phyloP scores from a whole-genome alignment of 176 grass and related monocot species.

The Areca catechu region DNA sequence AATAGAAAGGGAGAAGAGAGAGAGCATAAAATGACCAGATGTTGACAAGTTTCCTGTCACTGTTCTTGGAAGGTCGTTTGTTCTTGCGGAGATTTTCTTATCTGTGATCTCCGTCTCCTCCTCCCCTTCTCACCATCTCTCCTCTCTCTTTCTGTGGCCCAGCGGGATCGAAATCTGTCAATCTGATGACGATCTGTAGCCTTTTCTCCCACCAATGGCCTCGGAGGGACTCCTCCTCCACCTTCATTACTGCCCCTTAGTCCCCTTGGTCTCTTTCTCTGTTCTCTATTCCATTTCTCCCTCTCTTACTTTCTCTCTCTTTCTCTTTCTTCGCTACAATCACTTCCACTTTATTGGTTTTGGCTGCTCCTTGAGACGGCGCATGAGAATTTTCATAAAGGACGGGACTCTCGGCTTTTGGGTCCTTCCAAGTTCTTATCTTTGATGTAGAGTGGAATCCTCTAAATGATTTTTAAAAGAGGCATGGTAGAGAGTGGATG shows the following conservation, averaged over 20 bases:
- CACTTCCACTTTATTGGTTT: too few relatives aligned
- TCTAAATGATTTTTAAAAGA: too few relatives aligned
- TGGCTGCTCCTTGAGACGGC: too few relatives aligned
- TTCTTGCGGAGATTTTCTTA: slow-evolving; percentile 27
- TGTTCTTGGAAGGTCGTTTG: slow-evolving; percentile 25
- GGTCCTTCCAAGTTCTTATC: too few relatives aligned
- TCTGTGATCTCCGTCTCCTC: slow-evolving; percentile 20
- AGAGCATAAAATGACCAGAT: slow-evolving; percentile 11
- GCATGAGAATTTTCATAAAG: too few relatives aligned
- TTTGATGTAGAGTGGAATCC: too few relatives aligned
- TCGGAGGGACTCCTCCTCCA: neutral
- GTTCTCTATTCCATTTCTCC: neutral
- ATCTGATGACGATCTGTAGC: slow-evolving; percentile 5
- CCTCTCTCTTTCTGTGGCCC: neutral
- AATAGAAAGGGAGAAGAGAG: neutral
- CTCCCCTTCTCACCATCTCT: neutral
- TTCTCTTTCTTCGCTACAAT: neutral
- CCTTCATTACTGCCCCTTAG: too few relatives aligned
- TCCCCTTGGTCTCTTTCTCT: neutral
- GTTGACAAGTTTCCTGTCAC: slow-evolving; percentile 24
- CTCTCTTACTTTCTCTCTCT: neutral
- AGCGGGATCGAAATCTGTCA: slow-evolving; percentile 6
- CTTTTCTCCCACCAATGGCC: slow-evolving; percentile 11
- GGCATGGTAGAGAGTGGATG: too few relatives aligned
- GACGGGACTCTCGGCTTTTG: too few relatives aligned